Base-by-base conservation (phyloP, 805 yeast species). In the Kodamaea kakaduensis region DNA sequence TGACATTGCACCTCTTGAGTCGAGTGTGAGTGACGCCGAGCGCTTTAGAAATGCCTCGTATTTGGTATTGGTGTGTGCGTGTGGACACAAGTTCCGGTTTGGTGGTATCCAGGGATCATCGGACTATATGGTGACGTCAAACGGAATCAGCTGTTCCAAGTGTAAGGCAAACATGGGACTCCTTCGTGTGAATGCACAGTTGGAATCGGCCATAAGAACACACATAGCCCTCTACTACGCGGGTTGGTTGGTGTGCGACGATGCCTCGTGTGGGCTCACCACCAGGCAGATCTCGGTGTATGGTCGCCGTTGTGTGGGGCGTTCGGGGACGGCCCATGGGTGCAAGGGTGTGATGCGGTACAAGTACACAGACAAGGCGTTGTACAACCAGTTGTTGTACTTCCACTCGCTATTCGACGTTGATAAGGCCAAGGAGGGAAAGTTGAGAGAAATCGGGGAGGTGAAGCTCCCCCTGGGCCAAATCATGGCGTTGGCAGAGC, bases 251-350 rank as follows among this genome's bases (percentile, higher is more conserved):
- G 61, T 58, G 0, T 93, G 99, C 64, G 94, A 84, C 56, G 97
- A 93, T 49, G 54, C 78, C 5, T 73, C 93, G 1, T 90, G 97
- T 62, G 85, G 84, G 2, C 67, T 76, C 35, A 69, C 70, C 10
- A 89, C 97, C 0, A 71, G 96, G 43, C 95, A 89, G 52, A 73
- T 93, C 16, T 78, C 89, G 14, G 96, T 89, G 3, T 87, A 85
- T 51, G 97, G 97, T 35, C 77, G 81, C 47, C 73, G 90, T 46
- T 88, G 97, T 57, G 69, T 87, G 40, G 83, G 85, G 26, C 58
- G 58, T 39, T 72, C 71, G 50, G 85, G 85, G 2, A 70, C 64
- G 26, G 77, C 80, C 1, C 71, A 65, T 44, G 78, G 77, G 14
- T 79, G 85, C 51, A 82, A 84, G 49, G 97, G 97, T 24, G 76